Evolutionary conservation across 2,329 filamentous ascomycete genomes (phyloP), one percentile per base, ranked within the genome.

Genomic region (Phymatotrichopsis omnivora): DNA sequence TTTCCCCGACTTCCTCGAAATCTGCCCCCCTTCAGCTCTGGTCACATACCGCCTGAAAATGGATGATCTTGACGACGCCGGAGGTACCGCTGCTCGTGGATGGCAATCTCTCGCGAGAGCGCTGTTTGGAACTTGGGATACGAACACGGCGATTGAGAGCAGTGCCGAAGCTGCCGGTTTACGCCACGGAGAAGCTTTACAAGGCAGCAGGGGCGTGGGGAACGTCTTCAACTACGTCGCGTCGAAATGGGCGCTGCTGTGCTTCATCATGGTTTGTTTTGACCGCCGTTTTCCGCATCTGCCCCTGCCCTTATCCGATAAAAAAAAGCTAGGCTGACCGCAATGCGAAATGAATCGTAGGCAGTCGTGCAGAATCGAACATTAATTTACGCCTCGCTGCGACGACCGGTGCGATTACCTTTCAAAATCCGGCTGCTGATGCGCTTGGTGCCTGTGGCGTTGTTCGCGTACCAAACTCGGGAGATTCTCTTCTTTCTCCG

Each of bases 221-320:
- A 86, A 84, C 51, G 77, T 96, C 47, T 87, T 96, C 64, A 82
- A 78, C 57, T 98, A 96, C 64, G 72, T 86, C 32, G 93, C 84
- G 1, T 93, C 85, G 64, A 82, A 82, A 63, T 96, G 91, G 91
- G 87, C 89, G 1, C 68, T 96, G 47, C 79, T 80, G 41, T 95
- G 86, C 58, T 79, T 96, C 57, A 76, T 80, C 28, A 83, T 89
- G 71, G 72, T 75, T 62, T 63, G 67, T 60, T 20, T 40, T 35
- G 12, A 25, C n/a, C 8, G 30, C 28, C 17, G 3, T 16, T 41
- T 20, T 34, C 23, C 19, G 27, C 33, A 32, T 27, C 29, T 45
- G 19, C 31, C 6, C 31, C 11, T 19, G 10, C 7, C 31, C 31
- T 28, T 25, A 25, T 31, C 34, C 27, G 23, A 27, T 33, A n/a